phyloP scores from a whole-genome alignment of 495 filamentous ascomycete genomes.

The Aspergillus cavernicola region DNA sequence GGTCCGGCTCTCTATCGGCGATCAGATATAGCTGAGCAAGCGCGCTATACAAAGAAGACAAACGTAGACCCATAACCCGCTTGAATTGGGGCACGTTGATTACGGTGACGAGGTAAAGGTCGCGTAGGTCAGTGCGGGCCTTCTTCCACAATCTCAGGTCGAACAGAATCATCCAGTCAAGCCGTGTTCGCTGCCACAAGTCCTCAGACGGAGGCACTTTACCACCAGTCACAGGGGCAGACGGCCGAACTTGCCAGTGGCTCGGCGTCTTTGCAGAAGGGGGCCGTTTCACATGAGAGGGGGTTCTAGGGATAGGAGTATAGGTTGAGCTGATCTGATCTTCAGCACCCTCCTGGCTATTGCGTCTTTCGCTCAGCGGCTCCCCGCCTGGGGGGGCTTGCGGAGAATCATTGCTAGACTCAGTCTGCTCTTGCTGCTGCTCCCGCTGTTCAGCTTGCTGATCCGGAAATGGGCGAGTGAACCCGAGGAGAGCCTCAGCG shows the following conservation, averaged over 20 bases:
- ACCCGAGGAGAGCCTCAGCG: constrained; percentile 62
- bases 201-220: constrained; percentile 72
- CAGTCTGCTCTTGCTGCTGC: constrained; percentile 50
- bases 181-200: constrained; percentile 76
- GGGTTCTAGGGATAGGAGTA: constrained; percentile 38
- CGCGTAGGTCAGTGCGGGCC: constrained; percentile 80
- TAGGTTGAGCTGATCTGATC: constrained; percentile 17
- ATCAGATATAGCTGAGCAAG: constrained; percentile 94
- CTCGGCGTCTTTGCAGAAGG: constrained; percentile 50
- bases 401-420: constrained; percentile 50
- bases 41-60: constrained; percentile 89
- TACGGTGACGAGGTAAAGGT: constrained; percentile 93
- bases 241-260: constrained; percentile 84
- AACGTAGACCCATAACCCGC: constrained; percentile 85
- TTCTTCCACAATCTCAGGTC: constrained; percentile 97
- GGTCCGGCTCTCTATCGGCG: constrained; percentile 92
- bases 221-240: constrained; percentile 51
- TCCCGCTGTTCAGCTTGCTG: constrained; percentile 3
- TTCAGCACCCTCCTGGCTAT: background rate
- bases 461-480: constrained; percentile 4
- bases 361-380: constrained; percentile 44
- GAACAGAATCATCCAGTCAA: constrained; percentile 97
- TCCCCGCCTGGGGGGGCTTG: constrained; percentile 59
- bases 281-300: constrained; percentile 31
- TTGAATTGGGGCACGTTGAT: constrained; percentile 95